phyloP scores from a whole-genome alignment of 371 early-diverging fungal genomes.

The Sporodiniella umbellata region DNA sequence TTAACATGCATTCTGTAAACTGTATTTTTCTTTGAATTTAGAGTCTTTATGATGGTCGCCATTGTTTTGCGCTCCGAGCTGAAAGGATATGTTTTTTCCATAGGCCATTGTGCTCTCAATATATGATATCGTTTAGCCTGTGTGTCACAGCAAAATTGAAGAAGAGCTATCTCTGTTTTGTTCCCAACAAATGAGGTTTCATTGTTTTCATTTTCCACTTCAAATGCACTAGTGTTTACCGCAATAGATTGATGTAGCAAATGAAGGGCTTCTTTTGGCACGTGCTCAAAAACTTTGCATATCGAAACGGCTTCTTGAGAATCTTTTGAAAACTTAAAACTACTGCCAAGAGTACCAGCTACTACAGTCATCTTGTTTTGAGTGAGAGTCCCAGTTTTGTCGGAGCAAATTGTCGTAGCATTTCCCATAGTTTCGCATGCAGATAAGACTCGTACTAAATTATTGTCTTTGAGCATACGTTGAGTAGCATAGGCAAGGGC shows the following conservation, averaged over 20 bases:
- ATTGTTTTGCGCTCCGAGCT: conserved; percentile 82
- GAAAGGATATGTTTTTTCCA: conserved; percentile 74
- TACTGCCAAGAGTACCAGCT: conserved; percentile 40
- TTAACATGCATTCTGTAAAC: conserved; percentile 71
- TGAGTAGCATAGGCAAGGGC: conserved; percentile 63
- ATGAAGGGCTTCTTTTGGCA: conserved; percentile 30
- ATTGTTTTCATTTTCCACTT: conserved; percentile 19
- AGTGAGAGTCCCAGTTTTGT: conserved; percentile 83
- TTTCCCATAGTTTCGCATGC: conserved; percentile 90
- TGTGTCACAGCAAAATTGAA: conserved; percentile 52
- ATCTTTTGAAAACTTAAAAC: conserved; percentile 18
- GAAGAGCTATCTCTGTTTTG: conserved; percentile 81
- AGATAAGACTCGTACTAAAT: conserved; percentile 73
- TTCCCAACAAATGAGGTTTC: conserved; percentile 52
- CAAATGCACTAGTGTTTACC: conserved; percentile 42
- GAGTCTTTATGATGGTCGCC: conserved; percentile 71
- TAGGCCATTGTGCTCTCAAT: conserved; percentile 44
- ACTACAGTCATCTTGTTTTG: conserved; percentile 84
- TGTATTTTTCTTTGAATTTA: conserved; percentile 5
- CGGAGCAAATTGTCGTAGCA: conserved; percentile 80
- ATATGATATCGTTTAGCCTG: conserved; percentile 41
- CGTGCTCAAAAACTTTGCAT: conserved; percentile 5
- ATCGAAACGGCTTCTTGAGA: conserved; percentile 23
- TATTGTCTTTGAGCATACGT: conserved; percentile 79
- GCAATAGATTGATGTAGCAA: conserved; percentile 57